Evolutionary conservation across 495 filamentous ascomycete species (phyloP).

Genomic region (Penicillium waksmanii): DNA sequence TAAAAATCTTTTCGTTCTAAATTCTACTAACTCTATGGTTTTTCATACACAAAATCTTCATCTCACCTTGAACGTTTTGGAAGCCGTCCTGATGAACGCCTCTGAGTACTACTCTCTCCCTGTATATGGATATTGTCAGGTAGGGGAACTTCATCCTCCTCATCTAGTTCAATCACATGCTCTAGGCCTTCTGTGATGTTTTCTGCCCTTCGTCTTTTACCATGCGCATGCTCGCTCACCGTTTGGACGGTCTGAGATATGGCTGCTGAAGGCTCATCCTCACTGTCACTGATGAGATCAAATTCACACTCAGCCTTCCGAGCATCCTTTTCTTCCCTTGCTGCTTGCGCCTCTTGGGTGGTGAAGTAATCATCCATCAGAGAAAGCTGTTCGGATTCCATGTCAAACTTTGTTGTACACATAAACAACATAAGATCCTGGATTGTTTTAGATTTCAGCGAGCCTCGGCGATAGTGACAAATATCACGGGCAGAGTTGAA

Average conservation of each 20-base stretch:
- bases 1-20: too few species aligned
- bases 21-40: too few species aligned
- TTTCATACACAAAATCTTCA: background rate
- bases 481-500: slow-evolving; percentile 22
- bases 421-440: background rate
- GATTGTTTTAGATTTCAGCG: slow-evolving; percentile 6
- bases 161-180: background rate
- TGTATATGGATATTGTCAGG: background rate
- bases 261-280: background rate
- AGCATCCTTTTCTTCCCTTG: background rate
- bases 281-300: background rate
- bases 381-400: background rate
- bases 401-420: slow-evolving; percentile 9
- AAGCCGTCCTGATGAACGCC: background rate
- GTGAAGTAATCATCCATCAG: background rate
- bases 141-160: background rate
- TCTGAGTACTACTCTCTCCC: background rate
- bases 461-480: slow-evolving; percentile 15
- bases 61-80: background rate
- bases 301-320: background rate
- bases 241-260: too few species aligned
- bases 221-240: background rate
- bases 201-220: background rate
- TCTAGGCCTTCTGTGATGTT: too few species aligned
- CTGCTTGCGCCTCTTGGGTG: background rate